phyloP scores from a whole-genome alignment of 495 filamentous ascomycete genomes.

The Glarea lozoyensis region DNA sequence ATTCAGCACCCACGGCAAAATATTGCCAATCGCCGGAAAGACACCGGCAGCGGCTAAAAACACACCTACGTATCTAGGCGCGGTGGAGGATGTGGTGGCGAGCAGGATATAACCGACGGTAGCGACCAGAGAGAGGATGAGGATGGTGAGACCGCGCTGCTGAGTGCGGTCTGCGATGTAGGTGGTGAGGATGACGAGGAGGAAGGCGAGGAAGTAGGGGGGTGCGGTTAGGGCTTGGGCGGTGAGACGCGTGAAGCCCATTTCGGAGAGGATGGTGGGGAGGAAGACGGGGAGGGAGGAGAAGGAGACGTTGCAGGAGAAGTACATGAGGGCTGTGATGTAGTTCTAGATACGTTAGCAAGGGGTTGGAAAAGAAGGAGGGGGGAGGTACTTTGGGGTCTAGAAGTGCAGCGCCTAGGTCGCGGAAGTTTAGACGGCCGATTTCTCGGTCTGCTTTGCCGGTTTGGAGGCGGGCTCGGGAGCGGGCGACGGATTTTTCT shows the following conservation, averaged over 20 bases:
- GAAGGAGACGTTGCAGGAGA: constrained; percentile 54
- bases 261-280: constrained; percentile 64
- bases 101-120: constrained; percentile 66
- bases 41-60: constrained; percentile 62
- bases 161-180: constrained; percentile 63
- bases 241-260: constrained; percentile 64
- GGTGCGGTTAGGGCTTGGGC: constrained; percentile 76
- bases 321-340: constrained; percentile 30
- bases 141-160: constrained; percentile 60
- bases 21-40: constrained; percentile 59
- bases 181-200: constrained; percentile 57
- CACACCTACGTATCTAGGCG: constrained; percentile 55
- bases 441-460: constrained; percentile 40
- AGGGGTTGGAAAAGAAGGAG: background rate
- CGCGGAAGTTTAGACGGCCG: constrained; percentile 45
- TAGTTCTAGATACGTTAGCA: constrained; percentile 2
- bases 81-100: constrained; percentile 51
- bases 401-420: constrained; percentile 43
- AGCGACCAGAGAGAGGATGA: constrained; percentile 51
- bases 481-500: constrained; percentile 59
- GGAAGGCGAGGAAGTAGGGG: constrained; percentile 71
- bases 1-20: constrained; percentile 65
- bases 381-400: constrained; percentile 37
- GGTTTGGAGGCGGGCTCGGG: constrained; percentile 51
- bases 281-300: constrained; percentile 77